Evolutionary conservation across 208 protist species (phyloP), one percentile per base, ranked within the genome.

Genomic region (Kentomonas sorsogonicus): DNA sequence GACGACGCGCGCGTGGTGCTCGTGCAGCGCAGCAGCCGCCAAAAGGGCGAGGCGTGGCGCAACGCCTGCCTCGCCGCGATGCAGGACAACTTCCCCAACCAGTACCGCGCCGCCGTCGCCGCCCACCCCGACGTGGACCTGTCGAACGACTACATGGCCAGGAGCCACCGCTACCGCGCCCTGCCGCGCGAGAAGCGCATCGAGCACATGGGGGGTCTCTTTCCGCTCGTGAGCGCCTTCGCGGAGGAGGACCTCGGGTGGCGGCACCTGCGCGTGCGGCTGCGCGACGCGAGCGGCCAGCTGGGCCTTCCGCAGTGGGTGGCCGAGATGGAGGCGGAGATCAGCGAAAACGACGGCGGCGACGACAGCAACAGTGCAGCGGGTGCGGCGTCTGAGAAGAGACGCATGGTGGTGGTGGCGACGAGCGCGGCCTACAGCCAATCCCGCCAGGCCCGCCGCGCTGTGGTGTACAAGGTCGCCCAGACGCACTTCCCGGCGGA

Each of bases 101-200:
- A 88, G 60, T 90, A 91, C 67, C 79, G 64, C 31, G 82, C 73
- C 50, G 78, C 77, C 2, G 41, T 94, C 0, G 45, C 73, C 27
- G 56, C 63, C 20, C 64, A 94, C 61, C 88, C 88, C 3, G 88
- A 94, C 39, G 60, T 94, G 39, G 84, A 94, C 58, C 79, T 89
- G 41, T 82, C 80, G n/a, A 22, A 44, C 9, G 84, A 92, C 59
- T 80, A 69, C 26, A 72, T 82, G 58, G 69, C 83, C 3, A 72
- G 78, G 39, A 72, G 80, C 34, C 68, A 74, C 25, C 74, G 76
- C 47, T 85, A 72, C 56, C 79, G 84, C 46, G 82, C 79, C 20
- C 67, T 95, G 30, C 88, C 88, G 26, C 88, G 84, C 30, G 83
- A 92, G 53, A 95, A 92, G 59, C 88, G 88, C 34, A 77, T 95